Evolutionary conservation across 148 eudicot genomes (phyloP), one percentile per base, ranked within the genome.

Genomic region (Silene latifolia): DNA sequence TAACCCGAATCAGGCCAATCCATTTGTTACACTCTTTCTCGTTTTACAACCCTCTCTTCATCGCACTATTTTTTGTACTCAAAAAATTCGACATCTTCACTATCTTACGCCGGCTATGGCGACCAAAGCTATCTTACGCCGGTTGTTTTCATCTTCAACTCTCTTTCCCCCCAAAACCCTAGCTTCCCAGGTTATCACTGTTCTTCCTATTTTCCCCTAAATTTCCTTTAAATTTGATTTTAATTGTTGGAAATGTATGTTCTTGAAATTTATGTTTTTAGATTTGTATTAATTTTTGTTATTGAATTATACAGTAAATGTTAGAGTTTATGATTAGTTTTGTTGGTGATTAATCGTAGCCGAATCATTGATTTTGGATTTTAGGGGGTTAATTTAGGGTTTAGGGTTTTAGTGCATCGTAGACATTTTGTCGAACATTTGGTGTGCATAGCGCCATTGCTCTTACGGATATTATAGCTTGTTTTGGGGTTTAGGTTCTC

Each of bases 361-460:
- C 3, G 3, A 11, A 10, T 48, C 17, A 39, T 48, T 48, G 54
- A 48, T 48, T 48, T 48, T n/a, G n/a, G n/a, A n/a, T n/a, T n/a
- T n/a, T n/a, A n/a, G 12, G 54, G 3, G 17, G 54, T 11, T 10
- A 13, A 48, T 48, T 48, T 48, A 48, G 54, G 54, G 54, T 48
- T 48, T 48, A 15, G 54, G 68, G 68, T 14, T 6, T 13, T 25
- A 29, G 19, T 64, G 9, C 27, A 7, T 29, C 68, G 13, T 64
- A 4, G 68, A 19, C 68, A 64, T 64, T 64, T 64, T 29, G 44
- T 64, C 46, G 68, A 64, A 64, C 68, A 64, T 19, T 64, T 64
- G 18, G 68, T 24, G 17, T 24, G 67, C 17, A 63, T 24, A 2
- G 35, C 35, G 35, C 35, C 35, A 32, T 32, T 32, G 35, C 35